phyloP scores from a whole-genome alignment of 805 yeast species.

The Candida sonorensis region DNA sequence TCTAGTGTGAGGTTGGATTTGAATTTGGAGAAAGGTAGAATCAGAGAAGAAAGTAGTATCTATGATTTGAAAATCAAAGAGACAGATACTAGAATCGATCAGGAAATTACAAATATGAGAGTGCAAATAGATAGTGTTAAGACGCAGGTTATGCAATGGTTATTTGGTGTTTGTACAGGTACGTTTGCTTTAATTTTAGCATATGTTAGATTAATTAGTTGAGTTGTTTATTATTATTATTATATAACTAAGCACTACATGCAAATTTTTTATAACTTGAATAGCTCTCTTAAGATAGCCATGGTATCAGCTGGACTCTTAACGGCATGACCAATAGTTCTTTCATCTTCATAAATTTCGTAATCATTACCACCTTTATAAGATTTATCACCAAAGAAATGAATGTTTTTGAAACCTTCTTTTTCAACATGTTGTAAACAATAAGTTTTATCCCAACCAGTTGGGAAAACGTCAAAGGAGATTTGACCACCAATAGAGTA shows the following conservation, averaged over 20 bases:
- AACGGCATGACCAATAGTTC: constrained; percentile 97
- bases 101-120: constrained; percentile 90
- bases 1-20: constrained; percentile 88
- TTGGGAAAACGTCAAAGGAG: constrained; percentile 98
- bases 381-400: constrained; percentile 98
- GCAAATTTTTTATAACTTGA: constrained; percentile 34
- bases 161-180: constrained; percentile 97
- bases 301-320: constrained; percentile 84
- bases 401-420: constrained; percentile 82
- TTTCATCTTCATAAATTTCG: constrained; percentile 85
- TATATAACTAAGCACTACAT: background rate
- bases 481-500: constrained; percentile 99
- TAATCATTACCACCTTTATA: constrained; percentile 97
- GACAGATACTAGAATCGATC: constrained; percentile 90
- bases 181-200: constrained; percentile 91
- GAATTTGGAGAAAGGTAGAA: constrained; percentile 90
- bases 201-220: constrained; percentile 62
- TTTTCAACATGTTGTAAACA: constrained; percentile 85
- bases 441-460: constrained; percentile 99
- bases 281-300: constrained; percentile 75
- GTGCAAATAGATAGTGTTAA: constrained; percentile 93
- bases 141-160: constrained; percentile 97
- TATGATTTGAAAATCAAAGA: constrained; percentile 93
- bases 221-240: background rate
- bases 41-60: constrained; percentile 86